phyloP scores from a whole-genome alignment of 2,329 filamentous ascomycete genomes.

The Huntiella abstrusa region DNA sequence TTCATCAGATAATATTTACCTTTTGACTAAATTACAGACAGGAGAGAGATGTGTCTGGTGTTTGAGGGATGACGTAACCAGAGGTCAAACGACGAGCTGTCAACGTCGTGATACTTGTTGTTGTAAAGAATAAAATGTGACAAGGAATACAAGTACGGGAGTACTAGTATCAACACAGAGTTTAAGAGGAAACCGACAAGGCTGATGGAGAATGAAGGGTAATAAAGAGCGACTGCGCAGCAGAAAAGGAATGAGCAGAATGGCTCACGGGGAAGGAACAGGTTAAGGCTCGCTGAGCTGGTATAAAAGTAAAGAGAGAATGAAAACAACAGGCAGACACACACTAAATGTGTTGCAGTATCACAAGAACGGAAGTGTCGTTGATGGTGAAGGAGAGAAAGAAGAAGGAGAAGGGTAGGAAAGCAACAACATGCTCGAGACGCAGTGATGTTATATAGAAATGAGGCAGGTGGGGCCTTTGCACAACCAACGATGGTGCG shows the following conservation, averaged over 20 bases:
- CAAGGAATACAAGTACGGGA: neutral
- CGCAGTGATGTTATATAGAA: slow-evolving; percentile 4
- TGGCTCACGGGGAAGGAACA: slow-evolving; percentile 2
- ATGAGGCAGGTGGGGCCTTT: neutral
- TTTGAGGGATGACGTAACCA: neutral
- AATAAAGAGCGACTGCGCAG: slow-evolving; percentile 10
- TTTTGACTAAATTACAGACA: neutral
- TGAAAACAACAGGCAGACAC: slow-evolving; percentile 2
- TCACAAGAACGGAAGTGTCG: slow-evolving; percentile 12
- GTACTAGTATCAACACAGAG: neutral
- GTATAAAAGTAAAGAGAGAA: slow-evolving; percentile 1
- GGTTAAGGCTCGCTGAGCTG: slow-evolving; percentile 2
- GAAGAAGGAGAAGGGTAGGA: slow-evolving; percentile 7
- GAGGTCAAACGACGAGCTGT: neutral
- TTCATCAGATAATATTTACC: neutral
- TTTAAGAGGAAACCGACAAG: neutral
- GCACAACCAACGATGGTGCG: too few relatives aligned
- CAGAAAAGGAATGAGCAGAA: slow-evolving; percentile 4
- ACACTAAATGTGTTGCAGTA: slow-evolving; percentile 12
- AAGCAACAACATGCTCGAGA: neutral
- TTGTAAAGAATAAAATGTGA: neutral
- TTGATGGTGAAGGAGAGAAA: slow-evolving; percentile 7
- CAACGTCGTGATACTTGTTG: neutral
- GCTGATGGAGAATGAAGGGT: neutral
- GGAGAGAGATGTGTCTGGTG: neutral